Base-by-base conservation (phyloP, 2,329 filamentous ascomycete genomes). In the Alternaria dauci region DNA sequence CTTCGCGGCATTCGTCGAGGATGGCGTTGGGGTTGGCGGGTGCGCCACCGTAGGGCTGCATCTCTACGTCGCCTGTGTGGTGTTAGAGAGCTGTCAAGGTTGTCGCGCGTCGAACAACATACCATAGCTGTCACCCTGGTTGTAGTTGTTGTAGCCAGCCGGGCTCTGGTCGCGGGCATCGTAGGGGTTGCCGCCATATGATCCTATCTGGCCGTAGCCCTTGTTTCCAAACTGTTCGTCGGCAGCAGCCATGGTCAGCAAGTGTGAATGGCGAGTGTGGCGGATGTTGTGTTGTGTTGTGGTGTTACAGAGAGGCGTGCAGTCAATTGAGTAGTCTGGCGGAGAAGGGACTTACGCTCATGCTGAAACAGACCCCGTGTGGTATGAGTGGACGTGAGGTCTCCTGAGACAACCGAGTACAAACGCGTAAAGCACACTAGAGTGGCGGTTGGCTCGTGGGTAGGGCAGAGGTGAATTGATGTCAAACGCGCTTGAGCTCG, bases 1-100 rank as follows among this genome's bases (percentile, higher is more conserved):
- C 91, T 46, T 92, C 88, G 60, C 88, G 87, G 81, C 92, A 95
- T 78, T 95, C 90, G 81, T 96, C 92, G 61, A 97, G 86, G 68
- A 96, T 91, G 58, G 87, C 87, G 76, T 92, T 93, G 43, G 91
- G 88, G 77, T 93, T 71, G 43, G 71, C 71, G 66, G 67, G 70
- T 59, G 62, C 69, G 18, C 68, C 52, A 5, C 43, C 57, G 39
- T 91, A 84, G 12, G 89, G 85, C 47, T 87, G 86, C 89, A 93
- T 91, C 80, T 94, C 91, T 69, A 92, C 55, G 28, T 55, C 88
- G 51, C 67, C 75, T 76, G 68, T 20, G 41, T 26, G n/a, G 44
- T 55, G 66, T 73, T 60, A 74, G 68, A 56, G 42, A 53, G 20
- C 67, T 16, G 56, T 18, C 28, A 23, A 73, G 61, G 74, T 71